Conservation (phyloP, 768 basidiomycete genomes). For the Naganishia vishniacii region DNA sequence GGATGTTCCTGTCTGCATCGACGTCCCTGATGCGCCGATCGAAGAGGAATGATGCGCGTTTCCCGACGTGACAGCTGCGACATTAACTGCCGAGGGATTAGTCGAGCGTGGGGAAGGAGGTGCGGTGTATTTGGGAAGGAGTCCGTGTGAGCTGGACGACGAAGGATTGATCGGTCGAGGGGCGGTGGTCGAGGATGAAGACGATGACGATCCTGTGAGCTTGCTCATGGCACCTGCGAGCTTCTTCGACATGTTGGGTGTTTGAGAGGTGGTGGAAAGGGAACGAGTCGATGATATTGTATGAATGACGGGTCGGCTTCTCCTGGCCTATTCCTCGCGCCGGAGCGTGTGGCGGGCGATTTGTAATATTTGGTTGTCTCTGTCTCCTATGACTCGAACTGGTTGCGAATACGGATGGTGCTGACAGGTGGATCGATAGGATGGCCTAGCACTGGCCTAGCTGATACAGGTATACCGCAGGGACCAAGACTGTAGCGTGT, state of each 20-base stretch:
- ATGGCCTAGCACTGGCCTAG: too few species aligned
- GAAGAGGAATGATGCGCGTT: not conserved
- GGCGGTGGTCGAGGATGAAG: slow-evolving; percentile 10
- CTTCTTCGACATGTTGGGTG: slow-evolving; percentile 6
- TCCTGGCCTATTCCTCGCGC: not conserved
- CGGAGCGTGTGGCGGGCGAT: not conserved
- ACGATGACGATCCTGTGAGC: slow-evolving; percentile 15
- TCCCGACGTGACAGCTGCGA: not conserved
- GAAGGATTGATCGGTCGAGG: slow-evolving; percentile 13
- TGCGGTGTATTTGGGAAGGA: not conserved
- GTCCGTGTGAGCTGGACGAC: slow-evolving; percentile 4
- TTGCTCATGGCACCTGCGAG: slow-evolving; percentile 18
- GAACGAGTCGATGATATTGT: not conserved
- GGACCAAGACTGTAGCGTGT: too few species aligned
- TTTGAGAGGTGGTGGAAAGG: not conserved
- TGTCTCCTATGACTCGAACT: not conserved
- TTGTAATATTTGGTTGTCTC: slow-evolving; percentile 7
- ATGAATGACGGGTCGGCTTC: not conserved
- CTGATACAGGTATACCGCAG: too few species aligned
- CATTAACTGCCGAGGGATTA: slow-evolving; percentile 1
- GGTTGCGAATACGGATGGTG: too few species aligned
- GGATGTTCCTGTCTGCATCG: slow-evolving; percentile 12
- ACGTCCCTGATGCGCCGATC: not conserved
- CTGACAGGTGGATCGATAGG: too few species aligned
- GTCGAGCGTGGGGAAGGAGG: slow-evolving; percentile 17